Evolutionary conservation across 2,329 filamentous ascomycete species (phyloP).

Genomic region (Cladosporium phlei): DNA sequence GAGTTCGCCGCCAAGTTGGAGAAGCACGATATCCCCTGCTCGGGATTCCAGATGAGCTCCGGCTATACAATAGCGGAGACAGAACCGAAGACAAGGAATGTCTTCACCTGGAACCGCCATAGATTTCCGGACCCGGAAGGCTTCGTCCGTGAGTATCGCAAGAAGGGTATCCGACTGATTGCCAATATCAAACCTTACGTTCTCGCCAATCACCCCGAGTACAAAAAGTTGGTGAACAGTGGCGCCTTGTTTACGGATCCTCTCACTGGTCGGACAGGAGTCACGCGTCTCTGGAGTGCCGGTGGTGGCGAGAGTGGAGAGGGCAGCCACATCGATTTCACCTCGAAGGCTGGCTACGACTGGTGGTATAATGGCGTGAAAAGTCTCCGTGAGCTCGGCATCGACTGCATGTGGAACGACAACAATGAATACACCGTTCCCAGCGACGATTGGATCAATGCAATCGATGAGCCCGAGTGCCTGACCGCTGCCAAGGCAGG

Average conservation of each 20-base stretch:
- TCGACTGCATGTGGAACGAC: slow-evolving; percentile 74
- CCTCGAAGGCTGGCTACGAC: slow-evolving; percentile 59
- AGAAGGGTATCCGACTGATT: slow-evolving; percentile 61
- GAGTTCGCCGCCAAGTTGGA: slow-evolving; percentile 57
- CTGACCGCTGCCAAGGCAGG: slow-evolving; percentile 31
- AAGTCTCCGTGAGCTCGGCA: slow-evolving; percentile 57
- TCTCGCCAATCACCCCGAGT: slow-evolving; percentile 62
- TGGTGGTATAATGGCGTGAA: slow-evolving; percentile 70
- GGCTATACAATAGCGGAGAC: slow-evolving; percentile 66
- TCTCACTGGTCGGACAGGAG: slow-evolving; percentile 43
- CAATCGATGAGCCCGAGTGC: slow-evolving; percentile 44
- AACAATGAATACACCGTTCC: slow-evolving; percentile 71
- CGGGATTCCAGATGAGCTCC: slow-evolving; percentile 67
- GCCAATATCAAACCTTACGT: slow-evolving; percentile 72
- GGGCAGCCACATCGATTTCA: slow-evolving; percentile 70
- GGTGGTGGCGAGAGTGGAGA: slow-evolving; percentile 66
- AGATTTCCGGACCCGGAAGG: slow-evolving; percentile 64
- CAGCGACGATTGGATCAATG: slow-evolving; percentile 61
- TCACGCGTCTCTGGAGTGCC: slow-evolving; percentile 65
- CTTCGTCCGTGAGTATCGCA: slow-evolving; percentile 59
- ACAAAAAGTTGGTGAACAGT: slow-evolving; percentile 53
- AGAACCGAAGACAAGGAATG: slow-evolving; percentile 65
- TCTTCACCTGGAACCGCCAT: slow-evolving; percentile 67
- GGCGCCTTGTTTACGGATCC: slow-evolving; percentile 62
- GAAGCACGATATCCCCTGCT: slow-evolving; percentile 61